Percentiles rank a stretch among this genome's conserved stretches.
phyloP scores from a whole-genome alignment of 169 alveolate species.

The Plasmodium cynomolgi region DNA sequence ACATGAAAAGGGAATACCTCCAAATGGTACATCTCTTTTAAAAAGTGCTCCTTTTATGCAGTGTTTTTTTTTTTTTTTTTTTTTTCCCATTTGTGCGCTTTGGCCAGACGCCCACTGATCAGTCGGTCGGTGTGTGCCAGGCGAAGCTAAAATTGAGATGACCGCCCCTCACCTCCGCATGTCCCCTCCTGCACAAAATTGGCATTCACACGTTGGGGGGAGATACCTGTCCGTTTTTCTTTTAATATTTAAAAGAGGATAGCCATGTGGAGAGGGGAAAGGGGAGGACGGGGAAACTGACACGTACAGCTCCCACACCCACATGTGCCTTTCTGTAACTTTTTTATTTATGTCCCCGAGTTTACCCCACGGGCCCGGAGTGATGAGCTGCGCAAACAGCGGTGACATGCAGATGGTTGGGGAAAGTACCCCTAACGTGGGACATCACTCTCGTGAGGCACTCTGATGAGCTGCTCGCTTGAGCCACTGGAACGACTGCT shows the following conservation, averaged over 20 bases:
- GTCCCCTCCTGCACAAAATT: background rate
- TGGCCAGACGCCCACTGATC: background rate
- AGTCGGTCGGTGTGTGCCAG: background rate
- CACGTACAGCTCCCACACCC: background rate
- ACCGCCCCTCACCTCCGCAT: background rate
- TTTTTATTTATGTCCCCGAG: background rate
- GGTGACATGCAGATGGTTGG: background rate
- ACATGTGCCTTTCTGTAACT: background rate
- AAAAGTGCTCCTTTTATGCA: background rate
- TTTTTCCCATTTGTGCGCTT: conserved; percentile 55
- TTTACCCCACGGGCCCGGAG: background rate
- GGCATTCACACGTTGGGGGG: background rate
- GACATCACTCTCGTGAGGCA: background rate
- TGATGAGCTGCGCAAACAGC: background rate
- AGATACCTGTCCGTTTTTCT: background rate
- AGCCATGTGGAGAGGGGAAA: background rate
- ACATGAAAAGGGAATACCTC: background rate
- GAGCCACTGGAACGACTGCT: background rate
- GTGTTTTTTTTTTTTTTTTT: conserved; percentile 18
- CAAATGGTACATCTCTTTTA: background rate
- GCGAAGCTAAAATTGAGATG: background rate
- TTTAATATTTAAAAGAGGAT: background rate
- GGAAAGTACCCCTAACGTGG: background rate
- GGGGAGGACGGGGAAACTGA: background rate
- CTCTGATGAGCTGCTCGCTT: background rate